phyloP scores from a whole-genome alignment of 2,329 filamentous ascomycete genomes.

The Seiridium cupressi region DNA sequence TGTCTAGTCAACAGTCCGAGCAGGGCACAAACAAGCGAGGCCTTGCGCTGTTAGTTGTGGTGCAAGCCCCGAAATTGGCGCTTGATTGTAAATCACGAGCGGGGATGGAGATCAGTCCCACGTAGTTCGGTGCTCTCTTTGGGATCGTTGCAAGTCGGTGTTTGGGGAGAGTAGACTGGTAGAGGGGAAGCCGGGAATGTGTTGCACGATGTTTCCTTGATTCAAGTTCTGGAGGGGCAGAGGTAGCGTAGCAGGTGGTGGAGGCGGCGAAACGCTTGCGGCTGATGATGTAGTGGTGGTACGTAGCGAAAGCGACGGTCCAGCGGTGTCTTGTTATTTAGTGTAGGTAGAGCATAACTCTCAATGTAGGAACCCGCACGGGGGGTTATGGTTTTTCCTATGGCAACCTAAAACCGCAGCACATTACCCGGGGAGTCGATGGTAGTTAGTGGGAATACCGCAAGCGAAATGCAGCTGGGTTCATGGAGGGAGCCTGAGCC shows the following conservation, averaged over 20 bases:
- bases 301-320: background rate
- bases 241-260: background rate
- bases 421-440: too few species aligned
- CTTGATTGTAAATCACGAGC: background rate
- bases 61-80: background rate
- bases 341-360: background rate
- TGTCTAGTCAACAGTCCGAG: background rate
- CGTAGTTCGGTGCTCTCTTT: background rate
- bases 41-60: constrained; percentile 1
- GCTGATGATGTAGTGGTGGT: background rate
- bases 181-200: background rate
- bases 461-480: too few species aligned
- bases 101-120: background rate
- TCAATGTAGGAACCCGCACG: background rate
- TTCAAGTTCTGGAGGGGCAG: background rate
- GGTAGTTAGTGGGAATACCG: too few species aligned
- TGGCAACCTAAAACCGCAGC: background rate
- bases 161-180: background rate
- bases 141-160: background rate
- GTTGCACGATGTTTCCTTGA: background rate
- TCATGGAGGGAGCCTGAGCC: too few species aligned
- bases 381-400: background rate
- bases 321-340: too few species aligned
- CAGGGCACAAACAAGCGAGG: background rate
- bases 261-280: background rate